Evolutionary conservation across 306 rosid genomes (phyloP), one percentile per base, ranked within the genome.

Genomic region (Fragaria iinumae): DNA sequence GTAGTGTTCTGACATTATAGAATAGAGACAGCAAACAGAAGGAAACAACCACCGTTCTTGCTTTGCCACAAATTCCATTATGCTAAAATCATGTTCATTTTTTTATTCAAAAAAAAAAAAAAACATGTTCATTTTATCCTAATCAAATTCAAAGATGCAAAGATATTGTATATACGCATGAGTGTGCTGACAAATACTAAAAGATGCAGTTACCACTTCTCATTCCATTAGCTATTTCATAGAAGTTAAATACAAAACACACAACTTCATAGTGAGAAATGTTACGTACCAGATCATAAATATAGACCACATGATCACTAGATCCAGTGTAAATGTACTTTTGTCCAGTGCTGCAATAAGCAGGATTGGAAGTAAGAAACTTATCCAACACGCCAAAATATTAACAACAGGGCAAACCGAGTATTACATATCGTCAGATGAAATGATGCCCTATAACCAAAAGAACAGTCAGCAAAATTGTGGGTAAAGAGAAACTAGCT

Each of bases 241-340:
- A 21, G 27, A 16, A 44, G 21, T 47, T 18, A 59, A 73, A 59
- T 8, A 56, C 20, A 23, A 16, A 53, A 29, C 11, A 55, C 67
- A 25, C 6, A 17, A 39, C 16, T 73, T 43, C 29, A 18, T 74
- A n/a, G 11, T 41, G 18, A 41, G 18, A 45, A 11, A 29, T 44
- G 18, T 25, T 75, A 57, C 83, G 53, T 90, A 92, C 98, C 98
- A 95, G 86, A 83, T 95, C 97, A 77, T 92, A 95, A 67, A 95
- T 84, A 71, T 90, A 90, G 48, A 89, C 93, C 36, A 81, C 86
- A 44, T 87, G 78, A 82, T 95, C 89, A 39, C 88, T 88, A 71
- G 98, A 95, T n/a, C 97, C 97, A 2, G 96, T 92, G 87, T 90
- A 95, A 72, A 95, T 95, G 90, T 90, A 95, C 84, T 95, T 92